A percentile compares a stretch with the other conserved stretches of the same genome.
Evolutionary conservation across 1,284 basidiomycete genomes (phyloP).

Genomic region (Microbotryomycetes sp.): DNA sequence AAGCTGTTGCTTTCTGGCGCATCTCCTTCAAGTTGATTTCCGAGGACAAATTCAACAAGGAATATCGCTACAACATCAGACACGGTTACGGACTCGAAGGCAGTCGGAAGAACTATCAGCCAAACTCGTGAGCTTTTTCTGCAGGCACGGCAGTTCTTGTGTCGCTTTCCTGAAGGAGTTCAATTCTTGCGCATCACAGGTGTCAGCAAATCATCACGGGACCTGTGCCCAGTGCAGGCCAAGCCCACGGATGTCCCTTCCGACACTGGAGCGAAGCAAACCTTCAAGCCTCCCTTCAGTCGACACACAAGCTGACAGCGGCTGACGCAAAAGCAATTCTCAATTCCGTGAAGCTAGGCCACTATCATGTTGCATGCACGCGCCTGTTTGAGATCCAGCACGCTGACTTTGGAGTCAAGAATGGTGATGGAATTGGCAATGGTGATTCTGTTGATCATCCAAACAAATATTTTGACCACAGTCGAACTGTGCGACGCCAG

Average conservation of each 20-base stretch:
- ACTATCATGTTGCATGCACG: conserved; percentile 96
- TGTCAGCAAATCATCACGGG: conserved; percentile 82
- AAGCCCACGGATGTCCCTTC: conserved; percentile 91
- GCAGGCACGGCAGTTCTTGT: neutral
- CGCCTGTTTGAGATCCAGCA: conserved; percentile 95
- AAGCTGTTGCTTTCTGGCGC: conserved; percentile 91
- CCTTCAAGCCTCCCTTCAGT: conserved; percentile 67
- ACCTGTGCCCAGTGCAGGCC: conserved; percentile 65
- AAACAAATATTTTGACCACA: conserved; percentile 60
- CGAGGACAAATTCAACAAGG: conserved; percentile 97
- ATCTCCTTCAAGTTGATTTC: conserved; percentile 68
- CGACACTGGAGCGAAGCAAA: conserved; percentile 82
- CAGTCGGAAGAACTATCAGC: conserved; percentile 86
- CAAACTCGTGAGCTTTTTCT: conserved; percentile 61
- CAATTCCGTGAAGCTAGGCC: conserved; percentile 67
- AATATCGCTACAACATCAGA: conserved; percentile 95
- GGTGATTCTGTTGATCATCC: conserved; percentile 92
- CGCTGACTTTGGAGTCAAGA: conserved; percentile 61
- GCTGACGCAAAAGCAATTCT: conserved; percentile 84
- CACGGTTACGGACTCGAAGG: conserved; percentile 95
- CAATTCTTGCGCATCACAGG: conserved; percentile 47
- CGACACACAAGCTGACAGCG: conserved; percentile 60
- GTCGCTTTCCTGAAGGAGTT: neutral
- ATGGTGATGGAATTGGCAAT: conserved; percentile 78
- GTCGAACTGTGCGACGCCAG: conserved; percentile 2